Conservation (phyloP, 1,284 basidiomycete genomes). For the Polyporus tsugae region DNA sequence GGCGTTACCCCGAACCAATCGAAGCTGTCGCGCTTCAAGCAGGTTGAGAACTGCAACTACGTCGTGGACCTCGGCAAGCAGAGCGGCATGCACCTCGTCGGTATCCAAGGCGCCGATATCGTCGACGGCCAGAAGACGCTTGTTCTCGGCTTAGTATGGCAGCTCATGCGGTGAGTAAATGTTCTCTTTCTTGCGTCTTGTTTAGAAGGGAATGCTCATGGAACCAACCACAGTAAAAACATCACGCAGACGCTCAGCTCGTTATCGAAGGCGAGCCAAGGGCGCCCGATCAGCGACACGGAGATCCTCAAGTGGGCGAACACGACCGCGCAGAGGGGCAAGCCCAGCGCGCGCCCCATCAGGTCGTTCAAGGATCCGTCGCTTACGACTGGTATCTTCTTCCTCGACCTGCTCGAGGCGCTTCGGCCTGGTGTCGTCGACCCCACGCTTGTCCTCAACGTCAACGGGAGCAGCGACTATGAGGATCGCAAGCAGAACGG, state of each 20-base stretch:
- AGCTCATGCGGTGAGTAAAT: constrained; percentile 86
- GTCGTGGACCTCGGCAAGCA: constrained; percentile 92
- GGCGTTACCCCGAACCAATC: constrained; percentile 83
- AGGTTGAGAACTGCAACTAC: constrained; percentile 99
- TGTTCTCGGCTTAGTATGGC: constrained; percentile 97
- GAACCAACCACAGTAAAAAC: constrained; percentile 64
- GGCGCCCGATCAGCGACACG: constrained; percentile 85
- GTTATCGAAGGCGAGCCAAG: constrained; percentile 77
- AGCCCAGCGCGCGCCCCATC: constrained; percentile 76
- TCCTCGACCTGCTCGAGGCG: constrained; percentile 92
- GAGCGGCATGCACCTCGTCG: constrained; percentile 95
- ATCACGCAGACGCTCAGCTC: constrained; percentile 92
- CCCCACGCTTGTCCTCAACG: constrained; percentile 78
- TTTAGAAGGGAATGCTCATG: background rate
- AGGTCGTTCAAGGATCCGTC: constrained; percentile 95
- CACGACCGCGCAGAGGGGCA: constrained; percentile 79
- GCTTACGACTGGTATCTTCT: constrained; percentile 92
- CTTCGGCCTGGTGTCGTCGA: constrained; percentile 97
- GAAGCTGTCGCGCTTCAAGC: constrained; percentile 94
- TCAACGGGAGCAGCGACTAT: constrained; percentile 74
- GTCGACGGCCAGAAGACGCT: constrained; percentile 93
- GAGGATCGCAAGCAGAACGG: constrained; percentile 95
- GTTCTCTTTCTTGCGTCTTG: background rate
- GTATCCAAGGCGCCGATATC: constrained; percentile 97
- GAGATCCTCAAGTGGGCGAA: constrained; percentile 99